Percentiles rank a stretch among this genome's conserved stretches.
phyloP scores from a whole-genome alignment of 768 basidiomycete species.

The Termitomyces sp. region DNA sequence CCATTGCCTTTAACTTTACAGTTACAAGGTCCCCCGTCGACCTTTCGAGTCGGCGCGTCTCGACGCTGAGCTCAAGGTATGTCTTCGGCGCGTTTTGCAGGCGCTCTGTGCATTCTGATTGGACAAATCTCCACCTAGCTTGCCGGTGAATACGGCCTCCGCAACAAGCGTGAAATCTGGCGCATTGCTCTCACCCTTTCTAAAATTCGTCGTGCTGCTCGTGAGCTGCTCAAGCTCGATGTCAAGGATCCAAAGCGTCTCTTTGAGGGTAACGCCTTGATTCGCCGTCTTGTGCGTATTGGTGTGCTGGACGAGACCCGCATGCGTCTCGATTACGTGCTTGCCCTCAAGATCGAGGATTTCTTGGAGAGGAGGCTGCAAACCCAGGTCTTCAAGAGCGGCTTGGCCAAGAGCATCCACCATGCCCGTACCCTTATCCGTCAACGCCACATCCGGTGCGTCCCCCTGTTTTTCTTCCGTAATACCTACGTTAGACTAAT shows the following conservation, averaged over 20 bases:
- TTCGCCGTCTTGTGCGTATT: constrained; percentile 94
- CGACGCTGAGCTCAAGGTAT: constrained; percentile 98
- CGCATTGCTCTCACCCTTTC: constrained; percentile 96
- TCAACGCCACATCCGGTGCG: constrained; percentile 96
- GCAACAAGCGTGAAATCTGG: constrained; percentile 99
- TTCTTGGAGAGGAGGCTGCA: constrained; percentile 99
- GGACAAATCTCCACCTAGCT: constrained; percentile 48
- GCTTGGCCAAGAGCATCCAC: constrained; percentile 97
- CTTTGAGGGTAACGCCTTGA: constrained; percentile 98
- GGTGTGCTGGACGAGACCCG: constrained; percentile 98
- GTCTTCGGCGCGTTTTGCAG: constrained; percentile 1
- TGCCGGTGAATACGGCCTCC: constrained; percentile 99
- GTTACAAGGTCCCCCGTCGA: constrained; percentile 98
- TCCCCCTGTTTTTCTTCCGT: not conserved
- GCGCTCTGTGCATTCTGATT: not conserved
- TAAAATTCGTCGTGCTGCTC: constrained; percentile 99
- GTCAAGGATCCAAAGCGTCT: constrained; percentile 99
- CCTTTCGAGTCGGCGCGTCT: constrained; percentile 97
- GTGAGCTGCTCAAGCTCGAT: constrained; percentile 99
- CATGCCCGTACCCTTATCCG: constrained; percentile 98
- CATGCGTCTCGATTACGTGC: constrained; percentile 99
- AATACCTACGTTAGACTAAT: not conserved
- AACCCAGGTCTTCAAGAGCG: constrained; percentile 99
- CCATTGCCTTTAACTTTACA: constrained; percentile 53
- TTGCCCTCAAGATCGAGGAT: constrained; percentile 98